phyloP scores from a whole-genome alignment of 805 yeast genomes.

The Priceomyces medius region DNA sequence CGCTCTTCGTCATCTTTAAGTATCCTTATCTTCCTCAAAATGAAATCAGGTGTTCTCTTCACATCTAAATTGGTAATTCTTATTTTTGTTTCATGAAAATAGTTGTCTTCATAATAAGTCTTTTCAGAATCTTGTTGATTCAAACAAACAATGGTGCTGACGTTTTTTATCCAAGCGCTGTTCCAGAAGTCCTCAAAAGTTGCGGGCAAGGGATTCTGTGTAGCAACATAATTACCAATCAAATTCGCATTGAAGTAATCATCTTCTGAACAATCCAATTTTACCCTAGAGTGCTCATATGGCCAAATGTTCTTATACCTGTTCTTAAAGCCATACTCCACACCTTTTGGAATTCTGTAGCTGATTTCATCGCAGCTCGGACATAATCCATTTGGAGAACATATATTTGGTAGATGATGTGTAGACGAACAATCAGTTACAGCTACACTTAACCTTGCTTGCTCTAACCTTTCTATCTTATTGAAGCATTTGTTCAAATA shows the following conservation, averaged over 20 bases:
- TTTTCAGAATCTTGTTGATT: conserved; percentile 25
- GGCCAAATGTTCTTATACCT: conserved; percentile 50
- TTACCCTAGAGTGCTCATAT: conserved; percentile 48
- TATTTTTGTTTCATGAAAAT: conserved; percentile 15
- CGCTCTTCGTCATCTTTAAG: conserved; percentile 11
- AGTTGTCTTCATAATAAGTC: conserved; percentile 20
- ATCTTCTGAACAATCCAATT: conserved; percentile 25
- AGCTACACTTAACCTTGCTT: conserved; percentile 35
- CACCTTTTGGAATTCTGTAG: conserved; percentile 42
- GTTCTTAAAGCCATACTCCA: conserved; percentile 45
- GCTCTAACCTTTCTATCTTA: conserved; percentile 39
- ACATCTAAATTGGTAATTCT: conserved; percentile 10
- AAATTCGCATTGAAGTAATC: conserved; percentile 49
- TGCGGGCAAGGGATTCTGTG: conserved; percentile 43
- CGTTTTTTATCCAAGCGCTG: conserved; percentile 32
- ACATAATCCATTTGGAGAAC: conserved; percentile 43
- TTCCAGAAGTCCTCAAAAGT: conserved; percentile 47
- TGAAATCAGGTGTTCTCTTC: conserved; percentile 14
- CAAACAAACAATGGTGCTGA: conserved; percentile 36
- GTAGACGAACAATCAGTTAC: conserved; percentile 16
- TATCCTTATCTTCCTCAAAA: conserved; percentile 13
- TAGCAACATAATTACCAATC: conserved; percentile 43
- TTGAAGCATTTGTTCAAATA: conserved; percentile 30
- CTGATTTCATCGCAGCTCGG: conserved; percentile 41
- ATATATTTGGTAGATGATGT: conserved; percentile 20